Evolutionary conservation across 179 eudicot genomes (phyloP).

Genomic region (Silene noctiflora): DNA sequence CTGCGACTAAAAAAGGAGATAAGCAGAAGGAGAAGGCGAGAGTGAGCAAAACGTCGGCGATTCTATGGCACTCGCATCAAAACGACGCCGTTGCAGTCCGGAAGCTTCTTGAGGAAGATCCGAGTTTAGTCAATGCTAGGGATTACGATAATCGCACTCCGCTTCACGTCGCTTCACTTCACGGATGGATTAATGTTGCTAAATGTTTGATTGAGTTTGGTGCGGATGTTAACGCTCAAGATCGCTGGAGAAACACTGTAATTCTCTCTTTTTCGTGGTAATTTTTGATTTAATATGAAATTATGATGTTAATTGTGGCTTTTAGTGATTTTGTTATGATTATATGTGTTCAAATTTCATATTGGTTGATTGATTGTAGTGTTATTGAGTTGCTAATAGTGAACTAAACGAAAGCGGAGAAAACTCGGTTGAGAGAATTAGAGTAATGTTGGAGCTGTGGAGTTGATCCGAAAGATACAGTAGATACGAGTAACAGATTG

Average conservation of each 20-base stretch:
- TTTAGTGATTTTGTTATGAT: constrained; percentile 5
- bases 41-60: constrained; percentile 79
- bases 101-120: constrained; percentile 87
- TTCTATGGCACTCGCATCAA: constrained; percentile 96
- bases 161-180: constrained; percentile 88
- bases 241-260: constrained; percentile 93
- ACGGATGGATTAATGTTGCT: constrained; percentile 91
- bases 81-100: constrained; percentile 68
- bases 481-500: too few relatives aligned
- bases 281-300: neutral
- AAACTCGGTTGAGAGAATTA: neutral
- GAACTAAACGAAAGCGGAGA: neutral
- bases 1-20: constrained; percentile 19
- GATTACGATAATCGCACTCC: constrained; percentile 93
- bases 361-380: neutral
- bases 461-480: too few relatives aligned
- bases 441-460: neutral
- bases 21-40: constrained; percentile 79
- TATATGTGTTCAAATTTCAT: neutral
- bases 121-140: constrained; percentile 60
- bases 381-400: neutral
- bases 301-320: neutral
- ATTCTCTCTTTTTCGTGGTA: neutral
- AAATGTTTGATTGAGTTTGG: constrained; percentile 61
- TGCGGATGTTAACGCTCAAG: constrained; percentile 89